Base-by-base conservation (phyloP, 495 filamentous ascomycete species). In the Hypoxylon cercidicola region DNA sequence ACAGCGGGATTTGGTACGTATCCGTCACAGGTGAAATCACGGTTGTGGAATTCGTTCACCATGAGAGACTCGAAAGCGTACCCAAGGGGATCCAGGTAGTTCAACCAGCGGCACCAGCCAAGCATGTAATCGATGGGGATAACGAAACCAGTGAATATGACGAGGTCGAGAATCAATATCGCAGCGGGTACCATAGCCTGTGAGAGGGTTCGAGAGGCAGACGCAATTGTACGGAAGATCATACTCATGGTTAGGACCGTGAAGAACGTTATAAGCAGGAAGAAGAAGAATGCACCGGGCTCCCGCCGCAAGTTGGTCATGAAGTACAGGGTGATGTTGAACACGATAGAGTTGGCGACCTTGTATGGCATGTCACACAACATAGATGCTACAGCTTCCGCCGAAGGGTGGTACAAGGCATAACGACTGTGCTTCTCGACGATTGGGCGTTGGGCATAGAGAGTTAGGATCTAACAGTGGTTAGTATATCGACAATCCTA, bases 341-440 rank as follows among this genome's bases (percentile, higher is more conserved):
- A 88, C 2, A 76, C 66, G 48, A 85, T 71, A 0, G 75, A 49
- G 46, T 81, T 84, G 28, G 54, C 19, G 4, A 85, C 54, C 70
- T 86, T 86, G 74, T 93, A 91, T 0, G 93, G 93, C 66, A 96
- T 67, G 67, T 96, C 93, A 57, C 85, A 87, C 18, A 97, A 77
- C 85, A 93, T 92, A 11, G 89, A 92, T 2, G 93, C 86, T 49
- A 96, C 82, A 1, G 93, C 91, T 78, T 97, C 93, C 12, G 93
- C 88, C 3, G 90, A 92, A 0, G 93, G 91, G 71, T 96, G 93
- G 68, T 97, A 97, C 18, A 97, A 80, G n/a, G 93, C 93, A 72
- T 96, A 97, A 60, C 89, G 87, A 52, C 80, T 78, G 68, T 97
- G 93, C 71, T 97, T 97, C 70, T 97, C 93, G 55, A 97, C 92